Percentiles rank a stretch among this genome's conserved stretches.
Conservation (phyloP, 139 green algal genomes). For the Ettlia oleoabundans region DNA sequence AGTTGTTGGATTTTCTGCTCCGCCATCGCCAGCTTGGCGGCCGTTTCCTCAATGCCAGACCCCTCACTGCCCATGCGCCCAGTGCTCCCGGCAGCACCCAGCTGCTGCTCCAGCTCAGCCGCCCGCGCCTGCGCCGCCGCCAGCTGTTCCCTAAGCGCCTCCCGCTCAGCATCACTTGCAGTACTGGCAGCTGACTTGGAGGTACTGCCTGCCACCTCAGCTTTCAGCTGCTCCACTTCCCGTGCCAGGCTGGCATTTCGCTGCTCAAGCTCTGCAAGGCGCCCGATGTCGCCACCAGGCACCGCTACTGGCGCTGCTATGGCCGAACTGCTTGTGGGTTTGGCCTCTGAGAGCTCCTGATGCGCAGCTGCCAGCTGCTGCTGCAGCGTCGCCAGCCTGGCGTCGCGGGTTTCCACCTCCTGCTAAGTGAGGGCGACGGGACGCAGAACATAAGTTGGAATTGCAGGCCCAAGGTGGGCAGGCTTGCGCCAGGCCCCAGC, state of each 20-base stretch:
- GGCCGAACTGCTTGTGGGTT: too few relatives aligned
- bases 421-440: too few relatives aligned
- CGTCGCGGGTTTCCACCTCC: conserved; percentile 5
- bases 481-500: too few relatives aligned
- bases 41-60: neutral
- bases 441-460: too few relatives aligned
- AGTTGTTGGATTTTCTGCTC: conserved; percentile 36
- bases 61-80: neutral
- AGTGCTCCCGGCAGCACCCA: neutral
- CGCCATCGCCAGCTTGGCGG: conserved; percentile 15
- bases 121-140: conserved; percentile 2
- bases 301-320: too few relatives aligned
- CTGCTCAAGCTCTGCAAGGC: neutral
- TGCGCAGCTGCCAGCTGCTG: conserved; percentile 3
- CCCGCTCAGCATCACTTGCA: conserved; percentile 8
- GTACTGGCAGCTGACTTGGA: neutral
- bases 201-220: neutral
- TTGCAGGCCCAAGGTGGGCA: too few relatives aligned
- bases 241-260: conserved; percentile 1
- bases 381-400: conserved; percentile 1
- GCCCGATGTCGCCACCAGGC: neutral
- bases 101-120: conserved; percentile 9
- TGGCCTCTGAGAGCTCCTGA: neutral
- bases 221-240: conserved; percentile 20
- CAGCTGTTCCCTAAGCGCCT: conserved; percentile 18